Base-by-base conservation (phyloP, 805 yeast genomes). In the Isabelozyma heimii region DNA sequence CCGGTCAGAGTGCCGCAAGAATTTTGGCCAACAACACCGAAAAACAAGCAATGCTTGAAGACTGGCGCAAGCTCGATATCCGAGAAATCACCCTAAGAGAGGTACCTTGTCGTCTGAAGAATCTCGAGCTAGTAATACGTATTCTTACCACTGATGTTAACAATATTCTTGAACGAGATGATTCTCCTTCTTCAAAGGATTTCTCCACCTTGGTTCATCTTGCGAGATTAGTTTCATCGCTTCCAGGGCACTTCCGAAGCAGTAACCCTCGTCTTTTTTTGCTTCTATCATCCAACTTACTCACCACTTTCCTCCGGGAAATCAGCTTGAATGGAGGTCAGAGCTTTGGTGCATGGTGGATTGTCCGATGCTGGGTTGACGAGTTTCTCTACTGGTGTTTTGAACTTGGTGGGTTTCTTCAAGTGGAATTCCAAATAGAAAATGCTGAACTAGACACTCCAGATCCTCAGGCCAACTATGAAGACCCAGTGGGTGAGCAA, bases 341-440 rank as follows among this genome's bases (percentile, higher is more conserved):
- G 40, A 78, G 85, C 1, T 84, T 87, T 60, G 83, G 83, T 8
- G 80, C 83, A 2, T 87, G 92, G 92, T 86, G 90, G 89, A 75
- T 81, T 41, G 72, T 85, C 2, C 72, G 87, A 48, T 83, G 90
- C 61, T 87, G 92, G 91, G 70, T 83, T 6, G 89, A 84, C 58
- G 92, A 87, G 58, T 86, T 81, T 76, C 69, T 85, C 51, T 76
- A 76, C 2, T 84, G 89, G 83, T 67, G 79, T 48, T 84, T 85
- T 24, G 90, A 85, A 58, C 64, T 82, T 13, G 84, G 85, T 4
- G 84, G 85, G 0, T 77, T 77, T 52, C 61, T 81, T 20, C 63
- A 65, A 37, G 63, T 59, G 14, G 73, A 67, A 37, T 63, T 66
- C 48, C 40, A 13, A 30, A 7, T 37, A 5, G 17, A 37, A 5